Evolutionary conservation across 179 eudicot genomes (phyloP), one percentile per base, ranked within the genome.

Genomic region (Amaranthus tricolor): DNA sequence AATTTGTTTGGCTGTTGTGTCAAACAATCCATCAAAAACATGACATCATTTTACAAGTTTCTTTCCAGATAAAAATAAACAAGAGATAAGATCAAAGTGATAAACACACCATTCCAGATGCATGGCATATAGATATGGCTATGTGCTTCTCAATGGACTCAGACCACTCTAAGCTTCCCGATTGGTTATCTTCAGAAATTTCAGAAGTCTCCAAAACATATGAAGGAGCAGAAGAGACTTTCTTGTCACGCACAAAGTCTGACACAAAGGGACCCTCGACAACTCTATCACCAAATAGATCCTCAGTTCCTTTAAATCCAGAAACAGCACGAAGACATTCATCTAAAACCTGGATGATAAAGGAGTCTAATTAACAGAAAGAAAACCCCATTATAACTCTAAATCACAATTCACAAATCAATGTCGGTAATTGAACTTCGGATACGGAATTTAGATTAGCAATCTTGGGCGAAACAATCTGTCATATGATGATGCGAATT

Each of bases 281-380:
- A 53, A 78, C 68, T 72, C 84, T 87, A 78, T 95, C 98, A 79
- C 88, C 85, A 53, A 85, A 85, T 77, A 84, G 80, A 85, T 95
- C 99, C 76, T 93, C 99, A 53, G 94, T 95, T 85, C 99, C 99
- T 82, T 89, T 89, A 62, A 95, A 95, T 71, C 99, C 98, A 81
- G 98, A 89, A 21, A 91, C 77, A 69, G 98, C 99, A 74, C 99
- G 98, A 76, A 95, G 97, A 73, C 90, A 88, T 85, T 95, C 99
- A 91, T 95, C 99, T 82, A 91, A 74, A 67, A 86, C 93, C 97
- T 94, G 88, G 71, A 82, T 58, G 48, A 72, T 47, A 68, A 62
- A 81, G 13, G 48, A 60, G 12, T 52, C 50, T 13, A 47, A 66
- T 54, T 51, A 24, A n/a, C n/a, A 15, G 40, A 19, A 54, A 54